A percentile compares a stretch with the other conserved stretches of the same genome.
Evolutionary conservation across 2,329 filamentous ascomycete genomes (phyloP).

Genomic region (Malbranchea cinnamomea): DNA sequence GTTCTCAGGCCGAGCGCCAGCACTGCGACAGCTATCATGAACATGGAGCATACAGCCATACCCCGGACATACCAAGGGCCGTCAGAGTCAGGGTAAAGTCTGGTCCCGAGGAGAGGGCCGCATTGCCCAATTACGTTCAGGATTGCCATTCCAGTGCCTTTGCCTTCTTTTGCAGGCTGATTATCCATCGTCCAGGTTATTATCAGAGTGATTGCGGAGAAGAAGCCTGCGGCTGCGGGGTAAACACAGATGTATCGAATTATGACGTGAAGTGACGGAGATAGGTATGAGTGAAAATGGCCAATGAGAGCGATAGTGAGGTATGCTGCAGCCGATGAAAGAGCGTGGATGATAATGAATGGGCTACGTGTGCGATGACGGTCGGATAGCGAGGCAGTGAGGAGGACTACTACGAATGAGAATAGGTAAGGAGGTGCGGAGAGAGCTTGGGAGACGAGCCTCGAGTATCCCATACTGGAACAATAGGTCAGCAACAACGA

Average conservation of each 20-base stretch:
- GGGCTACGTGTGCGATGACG: conserved; percentile 44
- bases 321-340: conserved; percentile 51
- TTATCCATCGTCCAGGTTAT: conserved; percentile 87
- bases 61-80: conserved; percentile 48
- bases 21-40: conserved; percentile 46
- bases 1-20: conserved; percentile 40
- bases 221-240: conserved; percentile 66
- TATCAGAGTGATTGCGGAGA: conserved; percentile 67
- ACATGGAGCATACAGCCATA: conserved; percentile 47
- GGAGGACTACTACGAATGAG: conserved; percentile 56
- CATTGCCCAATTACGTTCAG: conserved; percentile 71
- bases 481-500: neutral
- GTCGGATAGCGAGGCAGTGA: conserved; percentile 61
- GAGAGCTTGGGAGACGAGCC: conserved; percentile 57
- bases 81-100: conserved; percentile 45
- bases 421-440: conserved; percentile 68
- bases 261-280: conserved; percentile 18
- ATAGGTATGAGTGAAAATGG: conserved; percentile 26
- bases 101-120: conserved; percentile 55
- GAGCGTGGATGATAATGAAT: conserved; percentile 54
- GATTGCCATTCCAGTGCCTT: conserved; percentile 63
- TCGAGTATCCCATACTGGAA: conserved; percentile 51
- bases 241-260: conserved; percentile 60
- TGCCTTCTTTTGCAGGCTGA: conserved; percentile 51
- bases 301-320: conserved; percentile 45